A percentile compares a stretch with the other conserved stretches of the same genome.
phyloP scores from a whole-genome alignment of 139 green algal genomes.

The Klebsormidium nitens region DNA sequence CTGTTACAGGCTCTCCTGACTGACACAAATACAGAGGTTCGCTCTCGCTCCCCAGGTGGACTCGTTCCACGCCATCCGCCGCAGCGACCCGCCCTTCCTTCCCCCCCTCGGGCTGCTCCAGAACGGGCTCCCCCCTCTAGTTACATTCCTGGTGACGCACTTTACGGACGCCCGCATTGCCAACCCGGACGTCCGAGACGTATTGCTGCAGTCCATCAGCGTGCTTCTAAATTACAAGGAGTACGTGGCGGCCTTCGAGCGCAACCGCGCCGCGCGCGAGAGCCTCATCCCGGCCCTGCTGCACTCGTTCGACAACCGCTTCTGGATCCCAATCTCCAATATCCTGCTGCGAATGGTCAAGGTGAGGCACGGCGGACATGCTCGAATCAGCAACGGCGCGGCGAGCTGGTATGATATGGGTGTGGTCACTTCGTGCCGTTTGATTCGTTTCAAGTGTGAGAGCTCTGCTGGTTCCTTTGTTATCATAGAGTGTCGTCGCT shows the following conservation, averaged over 20 bases:
- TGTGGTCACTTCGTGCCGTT: too few relatives aligned
- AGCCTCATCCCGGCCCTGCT: slow-evolving; percentile 56
- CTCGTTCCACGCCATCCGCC: slow-evolving; percentile 57
- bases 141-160: slow-evolving; percentile 45
- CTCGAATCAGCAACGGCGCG: too few relatives aligned
- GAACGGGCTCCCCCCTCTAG: slow-evolving; percentile 8
- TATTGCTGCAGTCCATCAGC: slow-evolving; percentile 54
- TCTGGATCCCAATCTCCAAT: slow-evolving; percentile 67
- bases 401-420: too few relatives aligned
- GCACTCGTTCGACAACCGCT: slow-evolving; percentile 57
- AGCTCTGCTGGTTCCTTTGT: too few relatives aligned
- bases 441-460: too few relatives aligned
- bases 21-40: too few relatives aligned
- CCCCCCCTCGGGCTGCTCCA: neutral
- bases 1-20: too few relatives aligned
- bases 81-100: slow-evolving; percentile 43
- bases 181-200: slow-evolving; percentile 57
- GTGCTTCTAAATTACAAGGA: slow-evolving; percentile 51
- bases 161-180: slow-evolving; percentile 53
- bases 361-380: too few relatives aligned
- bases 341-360: slow-evolving; percentile 57
- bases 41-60: slow-evolving; percentile 44
- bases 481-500: too few relatives aligned
- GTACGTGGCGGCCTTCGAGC: slow-evolving; percentile 54
- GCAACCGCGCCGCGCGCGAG: slow-evolving; percentile 37